These are phyloP conservation scores for Colletotrichum cereale DNA, from an alignment of 2,329 filamentous ascomycete species.

Conservation along the genomic window DNA sequence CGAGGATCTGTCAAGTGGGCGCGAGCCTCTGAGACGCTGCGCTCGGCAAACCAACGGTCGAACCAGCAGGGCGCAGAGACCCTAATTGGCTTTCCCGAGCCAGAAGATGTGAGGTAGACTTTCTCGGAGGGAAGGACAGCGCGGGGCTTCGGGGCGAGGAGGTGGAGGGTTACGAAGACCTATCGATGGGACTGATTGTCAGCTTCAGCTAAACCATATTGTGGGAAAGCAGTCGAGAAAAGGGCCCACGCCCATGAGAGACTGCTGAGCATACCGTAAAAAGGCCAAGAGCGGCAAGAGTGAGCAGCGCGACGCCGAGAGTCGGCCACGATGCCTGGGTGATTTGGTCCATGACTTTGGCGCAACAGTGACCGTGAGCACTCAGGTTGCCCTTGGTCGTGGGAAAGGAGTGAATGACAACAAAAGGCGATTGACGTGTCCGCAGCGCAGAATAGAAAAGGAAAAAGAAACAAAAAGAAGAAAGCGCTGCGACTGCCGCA, in stretches of 20 bases:
- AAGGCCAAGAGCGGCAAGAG: constrained; percentile 20
- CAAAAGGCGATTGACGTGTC: background rate
- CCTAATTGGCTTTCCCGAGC: constrained; percentile 62
- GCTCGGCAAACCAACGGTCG: constrained; percentile 77
- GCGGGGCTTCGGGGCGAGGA: constrained; percentile 86
- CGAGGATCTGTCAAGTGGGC: constrained; percentile 51
- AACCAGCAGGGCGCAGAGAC: constrained; percentile 86
- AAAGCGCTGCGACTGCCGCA: constrained; percentile 26
- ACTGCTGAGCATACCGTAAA: constrained; percentile 4
- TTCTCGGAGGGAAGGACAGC: constrained; percentile 82
- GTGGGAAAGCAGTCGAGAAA: background rate
- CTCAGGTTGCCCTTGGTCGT: background rate
- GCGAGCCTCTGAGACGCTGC: constrained; percentile 61
- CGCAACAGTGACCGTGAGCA: constrained; percentile 1
- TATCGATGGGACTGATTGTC: constrained; percentile 38
- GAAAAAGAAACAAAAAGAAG: background rate
- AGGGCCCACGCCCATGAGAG: background rate
- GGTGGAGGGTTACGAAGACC: constrained; percentile 75
- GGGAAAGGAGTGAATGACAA: constrained; percentile 1
- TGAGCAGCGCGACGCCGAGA: constrained; percentile 23
- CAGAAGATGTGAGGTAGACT: constrained; percentile 81
- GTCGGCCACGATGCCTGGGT: constrained; percentile 35
- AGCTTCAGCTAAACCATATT: constrained; percentile 11
- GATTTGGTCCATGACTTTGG: constrained; percentile 30
- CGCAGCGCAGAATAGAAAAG: background rate